Percentiles rank a stretch among this genome's conserved stretches.
phyloP scores from a whole-genome alignment of 1,139 yeast species.

The Blastobotrys persicus region DNA sequence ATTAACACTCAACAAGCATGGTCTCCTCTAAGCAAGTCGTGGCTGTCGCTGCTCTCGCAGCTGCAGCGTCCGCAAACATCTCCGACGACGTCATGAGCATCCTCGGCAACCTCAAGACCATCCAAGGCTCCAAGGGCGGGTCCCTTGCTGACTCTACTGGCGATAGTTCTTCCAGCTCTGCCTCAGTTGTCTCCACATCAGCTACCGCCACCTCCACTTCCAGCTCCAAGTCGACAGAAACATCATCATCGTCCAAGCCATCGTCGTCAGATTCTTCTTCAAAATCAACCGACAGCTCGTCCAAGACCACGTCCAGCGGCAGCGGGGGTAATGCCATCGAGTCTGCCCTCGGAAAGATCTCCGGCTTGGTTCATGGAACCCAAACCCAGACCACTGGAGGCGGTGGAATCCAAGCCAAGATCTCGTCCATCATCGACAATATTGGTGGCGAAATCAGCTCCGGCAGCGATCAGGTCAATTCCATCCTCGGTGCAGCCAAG shows the following conservation, averaged over 20 bases:
- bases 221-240: not conserved
- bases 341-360: not conserved
- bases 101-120: not conserved
- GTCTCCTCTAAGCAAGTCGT: not conserved
- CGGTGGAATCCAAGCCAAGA: not conserved
- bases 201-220: not conserved
- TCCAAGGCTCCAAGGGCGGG: not conserved
- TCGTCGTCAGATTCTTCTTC: no score
- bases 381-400: no score
- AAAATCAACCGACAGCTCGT: not conserved
- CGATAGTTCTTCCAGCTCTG: not conserved
- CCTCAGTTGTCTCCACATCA: not conserved
- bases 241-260: no score
- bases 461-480: constrained; percentile 1
- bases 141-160: not conserved
- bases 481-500: not conserved
- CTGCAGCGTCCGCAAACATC: not conserved
- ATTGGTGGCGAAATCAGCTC: not conserved
- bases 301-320: not conserved
- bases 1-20: not conserved
- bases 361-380: not conserved
- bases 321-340: not conserved
- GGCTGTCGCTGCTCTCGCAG: not conserved
- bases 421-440: constrained; percentile 1
- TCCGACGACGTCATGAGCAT: constrained; percentile 4